phyloP scores from a whole-genome alignment of 1,284 basidiomycete genomes.

The Schizopora paradoxa region DNA sequence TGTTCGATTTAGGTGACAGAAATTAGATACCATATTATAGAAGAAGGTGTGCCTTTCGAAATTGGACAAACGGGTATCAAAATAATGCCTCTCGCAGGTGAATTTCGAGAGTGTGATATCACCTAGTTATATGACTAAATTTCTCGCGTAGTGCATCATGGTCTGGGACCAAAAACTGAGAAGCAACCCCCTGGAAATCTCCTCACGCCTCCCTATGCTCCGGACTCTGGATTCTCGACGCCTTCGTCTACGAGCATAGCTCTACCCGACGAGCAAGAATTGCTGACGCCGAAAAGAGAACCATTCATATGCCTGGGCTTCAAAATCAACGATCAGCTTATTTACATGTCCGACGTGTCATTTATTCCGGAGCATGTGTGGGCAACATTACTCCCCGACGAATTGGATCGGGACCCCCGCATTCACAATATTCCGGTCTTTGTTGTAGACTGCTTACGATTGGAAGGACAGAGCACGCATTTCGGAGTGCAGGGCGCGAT shows the following conservation, averaged over 20 bases:
- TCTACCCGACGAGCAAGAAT: not conserved
- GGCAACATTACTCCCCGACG: slow-evolving; percentile 39
- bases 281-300: not conserved
- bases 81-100: slow-evolving; percentile 64
- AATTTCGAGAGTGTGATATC: slow-evolving; percentile 18
- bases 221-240: slow-evolving; percentile 28
- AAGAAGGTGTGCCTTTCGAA: slow-evolving; percentile 57
- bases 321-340: slow-evolving; percentile 54
- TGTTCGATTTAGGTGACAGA: slow-evolving; percentile 56
- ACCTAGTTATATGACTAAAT: slow-evolving; percentile 2
- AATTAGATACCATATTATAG: slow-evolving; percentile 76
- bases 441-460: slow-evolving; percentile 67
- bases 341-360: slow-evolving; percentile 75
- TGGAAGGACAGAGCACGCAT: slow-evolving; percentile 62
- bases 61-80: slow-evolving; percentile 56
- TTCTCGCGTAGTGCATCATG: slow-evolving; percentile 53
- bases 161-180: slow-evolving; percentile 45
- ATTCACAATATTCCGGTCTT: slow-evolving; percentile 45
- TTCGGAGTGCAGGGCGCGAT: slow-evolving; percentile 61
- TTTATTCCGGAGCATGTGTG: slow-evolving; percentile 66
- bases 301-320: slow-evolving; percentile 76
- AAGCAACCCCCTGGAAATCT: slow-evolving; percentile 33
- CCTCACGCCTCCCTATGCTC: slow-evolving; percentile 41
- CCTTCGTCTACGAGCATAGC: slow-evolving; percentile 5
- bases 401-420: no score